Conservation (phyloP, 257 asterid genomes). For the Mitragyna speciosa region DNA sequence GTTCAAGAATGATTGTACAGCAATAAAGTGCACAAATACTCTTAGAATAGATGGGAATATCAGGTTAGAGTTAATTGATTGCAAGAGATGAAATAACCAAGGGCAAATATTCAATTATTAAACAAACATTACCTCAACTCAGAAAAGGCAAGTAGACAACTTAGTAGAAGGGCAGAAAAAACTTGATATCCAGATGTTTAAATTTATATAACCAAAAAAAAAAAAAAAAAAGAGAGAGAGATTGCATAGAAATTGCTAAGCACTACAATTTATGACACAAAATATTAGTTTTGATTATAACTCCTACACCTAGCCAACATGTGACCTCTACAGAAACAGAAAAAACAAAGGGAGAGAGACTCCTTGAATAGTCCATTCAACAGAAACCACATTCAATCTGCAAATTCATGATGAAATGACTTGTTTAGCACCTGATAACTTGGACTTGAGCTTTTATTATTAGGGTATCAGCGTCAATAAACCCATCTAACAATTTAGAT, state of each 20-base stretch:
- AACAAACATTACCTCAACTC: background rate
- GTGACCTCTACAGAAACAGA: background rate
- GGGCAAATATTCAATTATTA: background rate
- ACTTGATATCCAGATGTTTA: background rate
- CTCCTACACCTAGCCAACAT: background rate
- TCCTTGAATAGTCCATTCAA: background rate
- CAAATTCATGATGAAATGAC: background rate
- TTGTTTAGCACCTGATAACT: slow-evolving; percentile 68
- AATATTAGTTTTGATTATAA: background rate
- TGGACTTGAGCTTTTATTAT: slow-evolving; percentile 94
- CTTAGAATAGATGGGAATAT: background rate
- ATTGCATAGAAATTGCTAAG: background rate
- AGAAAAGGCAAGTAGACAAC: no score
- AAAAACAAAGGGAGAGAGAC: background rate
- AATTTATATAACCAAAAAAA: background rate
- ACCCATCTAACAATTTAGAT: slow-evolving; percentile 79
- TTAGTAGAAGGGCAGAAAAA: background rate
- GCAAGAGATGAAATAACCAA: background rate
- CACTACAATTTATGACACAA: background rate
- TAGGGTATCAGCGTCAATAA: slow-evolving; percentile 81
- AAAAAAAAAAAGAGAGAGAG: no score
- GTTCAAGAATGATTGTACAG: background rate
- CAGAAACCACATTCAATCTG: background rate
- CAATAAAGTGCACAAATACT: background rate
- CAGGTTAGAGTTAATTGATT: background rate